Conservation (phyloP, 345 rosid genomes). For the Erodium maritimum region DNA sequence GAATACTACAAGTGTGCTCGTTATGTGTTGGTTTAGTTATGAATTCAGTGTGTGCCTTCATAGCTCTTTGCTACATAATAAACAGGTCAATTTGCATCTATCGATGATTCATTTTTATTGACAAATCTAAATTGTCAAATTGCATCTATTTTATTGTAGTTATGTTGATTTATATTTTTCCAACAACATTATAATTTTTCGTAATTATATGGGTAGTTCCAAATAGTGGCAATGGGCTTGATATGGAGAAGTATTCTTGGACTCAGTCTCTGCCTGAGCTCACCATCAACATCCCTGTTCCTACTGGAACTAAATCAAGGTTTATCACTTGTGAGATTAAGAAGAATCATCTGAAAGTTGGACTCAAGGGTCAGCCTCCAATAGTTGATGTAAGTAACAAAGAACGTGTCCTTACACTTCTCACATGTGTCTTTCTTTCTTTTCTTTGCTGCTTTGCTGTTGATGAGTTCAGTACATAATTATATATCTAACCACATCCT, state of each 20-base stretch:
- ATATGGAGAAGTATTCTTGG: constrained; percentile 83
- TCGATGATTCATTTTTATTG: no score
- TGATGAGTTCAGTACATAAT: background rate
- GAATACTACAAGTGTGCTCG: no score
- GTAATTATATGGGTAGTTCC: constrained; percentile 35
- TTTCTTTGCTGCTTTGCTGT: background rate
- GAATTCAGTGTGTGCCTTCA: no score
- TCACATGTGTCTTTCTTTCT: background rate
- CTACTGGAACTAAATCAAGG: constrained; percentile 65
- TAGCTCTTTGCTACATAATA: no score
- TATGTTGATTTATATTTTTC: background rate
- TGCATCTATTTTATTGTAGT: background rate
- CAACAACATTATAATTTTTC: background rate
- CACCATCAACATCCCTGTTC: constrained; percentile 56
- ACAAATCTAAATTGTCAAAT: no score
- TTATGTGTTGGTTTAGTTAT: no score
- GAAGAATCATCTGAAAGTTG: constrained; percentile 75
- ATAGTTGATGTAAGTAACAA: constrained; percentile 61
- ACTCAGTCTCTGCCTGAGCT: constrained; percentile 81
- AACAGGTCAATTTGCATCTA: no score
- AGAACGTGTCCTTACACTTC: background rate
- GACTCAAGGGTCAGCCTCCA: constrained; percentile 76
- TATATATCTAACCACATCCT: background rate
- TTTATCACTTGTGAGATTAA: constrained; percentile 62
- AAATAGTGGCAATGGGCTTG: constrained; percentile 83